phyloP scores from a whole-genome alignment of 257 asterid genomes.

The Solanum appendiculatum region DNA sequence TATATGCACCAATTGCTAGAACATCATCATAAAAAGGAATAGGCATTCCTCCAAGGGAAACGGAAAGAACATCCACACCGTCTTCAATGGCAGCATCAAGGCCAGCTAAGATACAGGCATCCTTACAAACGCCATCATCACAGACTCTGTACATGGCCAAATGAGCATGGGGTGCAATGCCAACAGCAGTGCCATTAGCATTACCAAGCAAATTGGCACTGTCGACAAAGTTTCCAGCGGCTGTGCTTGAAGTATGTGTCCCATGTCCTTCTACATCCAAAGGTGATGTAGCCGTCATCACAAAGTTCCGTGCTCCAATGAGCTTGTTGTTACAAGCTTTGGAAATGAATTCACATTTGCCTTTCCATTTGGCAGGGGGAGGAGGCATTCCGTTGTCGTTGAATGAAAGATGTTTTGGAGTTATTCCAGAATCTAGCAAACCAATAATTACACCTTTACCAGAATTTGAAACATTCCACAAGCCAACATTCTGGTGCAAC shows the following conservation, averaged over 20 bases:
- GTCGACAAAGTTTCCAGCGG: slow-evolving; percentile 11
- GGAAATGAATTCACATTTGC: neutral
- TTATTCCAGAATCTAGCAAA: neutral
- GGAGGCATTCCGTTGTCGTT: neutral
- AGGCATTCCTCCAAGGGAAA: slow-evolving; percentile 8
- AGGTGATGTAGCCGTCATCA: neutral
- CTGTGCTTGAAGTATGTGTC: slow-evolving; percentile 16
- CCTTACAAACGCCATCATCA: neutral
- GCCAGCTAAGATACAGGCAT: slow-evolving; percentile 1
- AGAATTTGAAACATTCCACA: neutral
- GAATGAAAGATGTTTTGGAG: neutral
- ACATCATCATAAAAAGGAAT: neutral
- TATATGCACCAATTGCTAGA: slow-evolving; percentile 13
- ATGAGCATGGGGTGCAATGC: slow-evolving; percentile 19
- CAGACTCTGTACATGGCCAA: slow-evolving; percentile 16
- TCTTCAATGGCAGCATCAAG: slow-evolving; percentile 11
- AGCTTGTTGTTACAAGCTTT: neutral
- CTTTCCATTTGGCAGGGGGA: slow-evolving; percentile 2
- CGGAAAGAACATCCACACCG: slow-evolving; percentile 18
- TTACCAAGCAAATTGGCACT: slow-evolving; percentile 4
- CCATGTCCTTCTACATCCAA: neutral
- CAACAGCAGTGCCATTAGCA: slow-evolving; percentile 16
- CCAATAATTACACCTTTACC: neutral
- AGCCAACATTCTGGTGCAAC: neutral
- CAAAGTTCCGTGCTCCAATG: neutral